Conservation (phyloP, 257 asterid species). For the Przewalskia tangutica region DNA sequence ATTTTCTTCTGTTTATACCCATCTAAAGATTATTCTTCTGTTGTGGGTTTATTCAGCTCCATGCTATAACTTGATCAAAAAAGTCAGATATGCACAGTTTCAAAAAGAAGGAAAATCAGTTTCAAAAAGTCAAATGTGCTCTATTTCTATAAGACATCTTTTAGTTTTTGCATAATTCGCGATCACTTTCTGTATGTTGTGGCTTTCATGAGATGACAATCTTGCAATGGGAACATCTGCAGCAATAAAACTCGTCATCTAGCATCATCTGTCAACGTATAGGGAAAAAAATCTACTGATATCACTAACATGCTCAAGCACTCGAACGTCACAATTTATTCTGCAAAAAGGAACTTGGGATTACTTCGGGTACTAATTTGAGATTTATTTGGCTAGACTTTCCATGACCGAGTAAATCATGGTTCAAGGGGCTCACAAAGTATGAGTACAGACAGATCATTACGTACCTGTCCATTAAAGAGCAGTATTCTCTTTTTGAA, state of each 20-base stretch:
- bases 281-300: neutral
- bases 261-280: neutral
- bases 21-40: neutral
- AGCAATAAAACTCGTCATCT: neutral
- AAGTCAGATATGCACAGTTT: too few relatives aligned
- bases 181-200: neutral
- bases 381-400: neutral
- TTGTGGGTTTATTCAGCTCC: neutral
- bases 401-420: neutral
- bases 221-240: neutral
- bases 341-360: neutral
- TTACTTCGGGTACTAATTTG: neutral
- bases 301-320: neutral
- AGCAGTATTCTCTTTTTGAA: neutral
- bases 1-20: neutral
- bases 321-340: neutral
- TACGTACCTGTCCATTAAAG: neutral
- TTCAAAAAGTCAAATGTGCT: neutral
- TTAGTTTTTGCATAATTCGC: neutral
- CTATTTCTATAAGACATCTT: neutral
- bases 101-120: too few relatives aligned
- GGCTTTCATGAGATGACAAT: neutral
- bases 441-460: neutral
- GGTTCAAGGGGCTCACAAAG: neutral
- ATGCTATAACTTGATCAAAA: neutral